phyloP scores from a whole-genome alignment of 352 stramenopile species.

The Phytophthora pseudosyringae region DNA sequence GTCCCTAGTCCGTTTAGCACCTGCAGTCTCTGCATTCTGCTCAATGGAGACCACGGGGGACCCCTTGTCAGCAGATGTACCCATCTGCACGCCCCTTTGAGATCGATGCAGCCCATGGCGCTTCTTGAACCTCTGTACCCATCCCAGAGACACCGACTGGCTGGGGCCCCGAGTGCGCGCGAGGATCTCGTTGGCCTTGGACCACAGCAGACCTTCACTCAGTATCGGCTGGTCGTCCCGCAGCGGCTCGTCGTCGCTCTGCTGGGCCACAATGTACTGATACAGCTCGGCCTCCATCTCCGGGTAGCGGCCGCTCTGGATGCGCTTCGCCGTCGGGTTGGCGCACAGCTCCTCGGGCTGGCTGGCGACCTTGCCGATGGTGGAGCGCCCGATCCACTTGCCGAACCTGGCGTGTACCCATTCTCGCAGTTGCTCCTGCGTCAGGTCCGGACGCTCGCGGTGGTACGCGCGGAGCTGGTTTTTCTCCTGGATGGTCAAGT shows the following conservation, averaged over 20 bases:
- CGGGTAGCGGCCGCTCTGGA: constrained; percentile 44
- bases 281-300: constrained; percentile 43
- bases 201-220: constrained; percentile 37
- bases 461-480: constrained; percentile 41
- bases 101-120: constrained; percentile 45
- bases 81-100: constrained; percentile 9
- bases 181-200: constrained; percentile 49
- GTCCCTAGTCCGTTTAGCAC: constrained; percentile 5
- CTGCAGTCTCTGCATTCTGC: not conserved
- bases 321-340: constrained; percentile 38
- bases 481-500: constrained; percentile 50
- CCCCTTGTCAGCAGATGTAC: too few species aligned
- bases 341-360: constrained; percentile 35
- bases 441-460: constrained; percentile 35
- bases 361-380: constrained; percentile 43
- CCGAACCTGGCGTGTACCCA: constrained; percentile 36
- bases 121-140: constrained; percentile 49
- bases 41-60: not conserved
- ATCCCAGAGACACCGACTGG: constrained; percentile 38
- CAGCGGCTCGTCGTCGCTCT: constrained; percentile 9
- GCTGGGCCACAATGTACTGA: constrained; percentile 19
- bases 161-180: constrained; percentile 14
- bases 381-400: constrained; percentile 50
- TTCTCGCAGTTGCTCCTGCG: constrained; percentile 49
- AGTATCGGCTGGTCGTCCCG: constrained; percentile 17